Base-by-base conservation (phyloP, 2,329 filamentous ascomycete genomes). In the Curvularia hawaiiensis region DNA sequence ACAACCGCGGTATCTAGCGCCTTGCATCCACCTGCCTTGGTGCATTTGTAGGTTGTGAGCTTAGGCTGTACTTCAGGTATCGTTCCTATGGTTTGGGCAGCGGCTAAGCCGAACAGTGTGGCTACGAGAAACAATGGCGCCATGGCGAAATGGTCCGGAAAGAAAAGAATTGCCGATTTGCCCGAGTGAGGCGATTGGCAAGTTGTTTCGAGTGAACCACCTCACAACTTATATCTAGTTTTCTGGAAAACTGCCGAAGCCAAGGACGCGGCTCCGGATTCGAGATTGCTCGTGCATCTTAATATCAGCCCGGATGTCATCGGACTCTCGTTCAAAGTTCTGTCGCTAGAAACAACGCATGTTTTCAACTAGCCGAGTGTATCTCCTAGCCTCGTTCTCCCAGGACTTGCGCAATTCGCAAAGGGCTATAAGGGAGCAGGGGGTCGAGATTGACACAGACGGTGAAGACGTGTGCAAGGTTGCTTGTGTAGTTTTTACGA, bases 11-110 rank as follows among this genome's bases (percentile, higher is more conserved):
- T 83, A 41, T 77, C 75, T 22, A 80, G 76, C 43, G 76, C 62
- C 50, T 76, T 77, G 70, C 83, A 85, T 49, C 84, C 83, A 7
- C 74, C 74, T 5, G 68, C 72, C 30, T 78, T 80, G 18, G 83
- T 84, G 74, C 83, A 85, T 59, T 80, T 78, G 68, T 77, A 84
- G 3, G 83, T 85, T 4, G 75, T 78, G 50, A 85, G 70, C 62
- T 78, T 78, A 28, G 83, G 83, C 51, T 85, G 83, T 22, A 78
- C 75, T 64, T 85, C 82, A 3, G 77, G 54, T 10, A 59, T 69
- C 3, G 61, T 66, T 47, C 72, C 71, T 2, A 65, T 65, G 2
- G 70, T 66, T 53, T 77, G 74, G 14, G 73, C 73, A 26, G 63
- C 50, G 9, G 63, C 66, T 41, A 74, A 50, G 26, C 66, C 66